Percentiles rank a stretch among this genome's conserved stretches.
phyloP scores from a whole-genome alignment of 2,329 filamentous ascomycete species.

The Colletotrichum acutatum region DNA sequence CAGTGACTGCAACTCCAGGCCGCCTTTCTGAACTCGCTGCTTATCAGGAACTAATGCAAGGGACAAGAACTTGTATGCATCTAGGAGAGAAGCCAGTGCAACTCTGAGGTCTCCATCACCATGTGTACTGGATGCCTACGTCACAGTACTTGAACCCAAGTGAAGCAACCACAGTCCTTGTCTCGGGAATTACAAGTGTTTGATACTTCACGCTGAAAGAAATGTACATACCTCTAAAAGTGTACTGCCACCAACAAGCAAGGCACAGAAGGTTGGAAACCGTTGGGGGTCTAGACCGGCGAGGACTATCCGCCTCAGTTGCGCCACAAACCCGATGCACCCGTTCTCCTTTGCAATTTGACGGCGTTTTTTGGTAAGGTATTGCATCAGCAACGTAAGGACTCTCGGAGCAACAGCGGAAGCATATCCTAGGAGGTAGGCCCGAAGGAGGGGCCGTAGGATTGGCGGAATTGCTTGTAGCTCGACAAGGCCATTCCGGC shows the following conservation, averaged over 20 bases:
- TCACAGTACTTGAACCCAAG: neutral
- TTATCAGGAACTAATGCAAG: neutral
- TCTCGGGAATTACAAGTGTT: constrained; percentile 2
- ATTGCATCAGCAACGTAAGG: constrained; percentile 63
- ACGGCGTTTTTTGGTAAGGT: constrained; percentile 50
- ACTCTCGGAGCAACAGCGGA: constrained; percentile 68
- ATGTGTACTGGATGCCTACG: neutral
- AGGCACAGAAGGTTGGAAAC: constrained; percentile 72
- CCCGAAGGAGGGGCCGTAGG: constrained; percentile 66
- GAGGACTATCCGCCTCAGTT: constrained; percentile 55
- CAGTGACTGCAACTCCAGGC: neutral
- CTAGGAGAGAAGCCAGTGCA: neutral
- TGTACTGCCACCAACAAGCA: constrained; percentile 68
- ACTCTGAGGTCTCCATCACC: neutral
- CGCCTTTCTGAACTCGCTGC: neutral
- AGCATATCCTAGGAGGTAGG: constrained; percentile 70
- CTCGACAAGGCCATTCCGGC: constrained; percentile 29
- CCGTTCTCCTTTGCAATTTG: constrained; percentile 23
- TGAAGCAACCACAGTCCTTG: constrained; percentile 3
- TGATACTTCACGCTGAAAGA: constrained; percentile 12
- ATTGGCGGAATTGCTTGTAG: constrained; percentile 55
- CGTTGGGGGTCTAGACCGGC: constrained; percentile 64
- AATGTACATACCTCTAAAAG: constrained; percentile 64
- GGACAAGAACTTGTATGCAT: neutral
- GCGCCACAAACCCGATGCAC: constrained; percentile 43